Conservation (phyloP, 2,329 filamentous ascomycete genomes). For the Furcasterigmium sp. region DNA sequence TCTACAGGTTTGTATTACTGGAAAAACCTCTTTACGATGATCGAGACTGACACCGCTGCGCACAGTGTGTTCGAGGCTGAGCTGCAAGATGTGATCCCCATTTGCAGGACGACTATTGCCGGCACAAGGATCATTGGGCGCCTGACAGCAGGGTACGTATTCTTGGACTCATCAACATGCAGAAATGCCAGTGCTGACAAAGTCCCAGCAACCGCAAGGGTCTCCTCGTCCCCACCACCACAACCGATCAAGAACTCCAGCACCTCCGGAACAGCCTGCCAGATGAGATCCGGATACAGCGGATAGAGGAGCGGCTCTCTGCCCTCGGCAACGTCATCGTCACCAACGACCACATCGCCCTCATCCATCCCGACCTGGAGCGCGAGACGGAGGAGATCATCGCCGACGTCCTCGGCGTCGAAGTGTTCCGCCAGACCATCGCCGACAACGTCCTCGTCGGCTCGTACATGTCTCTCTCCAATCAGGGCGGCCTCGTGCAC, state of each 20-base stretch:
- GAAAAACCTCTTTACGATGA: too few species aligned
- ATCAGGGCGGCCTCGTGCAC: conserved; percentile 94
- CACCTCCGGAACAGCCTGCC: conserved; percentile 94
- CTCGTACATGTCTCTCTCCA: conserved; percentile 92
- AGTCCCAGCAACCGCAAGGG: conserved; percentile 79
- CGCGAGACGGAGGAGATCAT: conserved; percentile 98
- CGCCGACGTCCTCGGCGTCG: conserved; percentile 84
- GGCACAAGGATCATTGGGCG: conserved; percentile 94
- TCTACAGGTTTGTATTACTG: conserved; percentile 69
- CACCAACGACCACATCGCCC: conserved; percentile 91
- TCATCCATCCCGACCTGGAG: conserved; percentile 94
- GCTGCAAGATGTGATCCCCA: conserved; percentile 94
- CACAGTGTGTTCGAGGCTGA: conserved; percentile 90
- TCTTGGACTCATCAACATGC: not conserved
- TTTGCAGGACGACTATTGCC: conserved; percentile 93
- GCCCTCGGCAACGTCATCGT: conserved; percentile 97
- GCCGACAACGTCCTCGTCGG: conserved; percentile 96
- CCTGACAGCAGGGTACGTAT: conserved; percentile 77
- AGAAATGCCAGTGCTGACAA: conserved; percentile 8
- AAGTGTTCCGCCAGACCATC: conserved; percentile 90
- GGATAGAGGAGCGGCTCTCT: conserved; percentile 94
- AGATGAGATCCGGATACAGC: conserved; percentile 87
- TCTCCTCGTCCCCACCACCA: conserved; percentile 90
- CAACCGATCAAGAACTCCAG: conserved; percentile 96
- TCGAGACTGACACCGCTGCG: conserved; percentile 8